Evolutionary conservation across 2,329 filamentous ascomycete species (phyloP).

Genomic region (Emydomyces testavorans): DNA sequence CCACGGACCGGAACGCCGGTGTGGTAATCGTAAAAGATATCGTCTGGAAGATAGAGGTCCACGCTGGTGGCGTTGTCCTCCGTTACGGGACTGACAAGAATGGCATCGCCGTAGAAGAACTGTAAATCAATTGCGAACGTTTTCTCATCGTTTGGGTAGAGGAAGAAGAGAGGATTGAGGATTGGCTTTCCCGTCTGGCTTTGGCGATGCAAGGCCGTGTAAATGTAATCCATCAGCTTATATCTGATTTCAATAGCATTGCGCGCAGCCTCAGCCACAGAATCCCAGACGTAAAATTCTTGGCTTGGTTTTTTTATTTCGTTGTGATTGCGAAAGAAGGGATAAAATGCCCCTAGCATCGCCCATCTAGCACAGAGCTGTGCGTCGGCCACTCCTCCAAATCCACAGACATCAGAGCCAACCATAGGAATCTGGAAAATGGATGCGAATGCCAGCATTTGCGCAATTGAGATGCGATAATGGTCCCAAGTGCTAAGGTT

Average conservation of each 20-base stretch:
- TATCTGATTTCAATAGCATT: constrained; percentile 64
- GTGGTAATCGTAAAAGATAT: constrained; percentile 51
- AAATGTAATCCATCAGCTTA: constrained; percentile 65
- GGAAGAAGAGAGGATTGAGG: constrained; percentile 59
- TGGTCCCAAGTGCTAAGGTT: constrained; percentile 49
- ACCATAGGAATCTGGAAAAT: constrained; percentile 59
- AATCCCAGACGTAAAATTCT: constrained; percentile 61
- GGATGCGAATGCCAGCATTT: constrained; percentile 50
- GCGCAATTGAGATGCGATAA: constrained; percentile 48
- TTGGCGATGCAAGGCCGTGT: constrained; percentile 57
- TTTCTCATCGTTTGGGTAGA: constrained; percentile 50
- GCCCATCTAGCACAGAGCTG: constrained; percentile 66
- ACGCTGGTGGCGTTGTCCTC: constrained; percentile 43
- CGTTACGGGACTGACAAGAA: constrained; percentile 48
- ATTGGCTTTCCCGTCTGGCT: constrained; percentile 51
- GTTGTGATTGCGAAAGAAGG: constrained; percentile 68
- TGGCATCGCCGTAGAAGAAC: constrained; percentile 48
- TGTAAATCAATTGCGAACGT: constrained; percentile 44
- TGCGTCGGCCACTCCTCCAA: constrained; percentile 54
- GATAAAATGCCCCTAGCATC: constrained; percentile 58
- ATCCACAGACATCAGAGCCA: constrained; percentile 68
- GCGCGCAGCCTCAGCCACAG: constrained; percentile 52
- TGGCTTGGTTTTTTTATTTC: constrained; percentile 44
- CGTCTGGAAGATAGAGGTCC: constrained; percentile 46
- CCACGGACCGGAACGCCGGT: constrained; percentile 40